phyloP scores from a whole-genome alignment of 2,329 filamentous ascomycete species.

The Cordyceps tenuipes region DNA sequence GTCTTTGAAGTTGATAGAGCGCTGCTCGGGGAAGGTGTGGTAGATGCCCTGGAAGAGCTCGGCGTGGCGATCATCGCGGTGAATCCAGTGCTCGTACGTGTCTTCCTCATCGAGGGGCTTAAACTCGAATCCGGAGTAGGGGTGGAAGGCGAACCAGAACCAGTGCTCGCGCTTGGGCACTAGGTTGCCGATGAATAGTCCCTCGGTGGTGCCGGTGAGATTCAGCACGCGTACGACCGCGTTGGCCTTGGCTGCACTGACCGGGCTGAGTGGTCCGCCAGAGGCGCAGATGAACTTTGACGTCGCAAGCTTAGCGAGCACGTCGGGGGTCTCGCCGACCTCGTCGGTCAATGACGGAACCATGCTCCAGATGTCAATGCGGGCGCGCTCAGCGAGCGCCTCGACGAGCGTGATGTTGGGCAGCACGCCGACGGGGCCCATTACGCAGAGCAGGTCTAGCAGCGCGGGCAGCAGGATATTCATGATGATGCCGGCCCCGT shows the following conservation, averaged over 20 bases:
- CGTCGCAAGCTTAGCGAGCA: slow-evolving; percentile 22
- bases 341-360: slow-evolving; percentile 29
- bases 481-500: slow-evolving; percentile 33
- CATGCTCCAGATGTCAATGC: slow-evolving; percentile 32
- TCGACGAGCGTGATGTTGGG: slow-evolving; percentile 29
- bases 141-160: slow-evolving; percentile 27
- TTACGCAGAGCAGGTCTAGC: slow-evolving; percentile 26
- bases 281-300: slow-evolving; percentile 30
- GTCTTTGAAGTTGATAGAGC: slow-evolving; percentile 24
- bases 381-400: slow-evolving; percentile 22
- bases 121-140: slow-evolving; percentile 27
- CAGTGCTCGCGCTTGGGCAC: slow-evolving; percentile 21
- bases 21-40: slow-evolving; percentile 22
- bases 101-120: slow-evolving; percentile 21
- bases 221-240: slow-evolving; percentile 26
- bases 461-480: slow-evolving; percentile 30
- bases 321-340: slow-evolving; percentile 22
- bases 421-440: slow-evolving; percentile 27
- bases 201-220: slow-evolving; percentile 26
- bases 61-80: slow-evolving; percentile 21
- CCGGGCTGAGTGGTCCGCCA: slow-evolving; percentile 24
- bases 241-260: slow-evolving; percentile 22
- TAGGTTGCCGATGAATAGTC: slow-evolving; percentile 26
- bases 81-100: slow-evolving; percentile 25
- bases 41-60: slow-evolving; percentile 25